These are phyloP conservation scores for Colletotrichum coccodes DNA, from an alignment of 2,329 filamentous ascomycete genomes.

Conservation along the genomic window DNA sequence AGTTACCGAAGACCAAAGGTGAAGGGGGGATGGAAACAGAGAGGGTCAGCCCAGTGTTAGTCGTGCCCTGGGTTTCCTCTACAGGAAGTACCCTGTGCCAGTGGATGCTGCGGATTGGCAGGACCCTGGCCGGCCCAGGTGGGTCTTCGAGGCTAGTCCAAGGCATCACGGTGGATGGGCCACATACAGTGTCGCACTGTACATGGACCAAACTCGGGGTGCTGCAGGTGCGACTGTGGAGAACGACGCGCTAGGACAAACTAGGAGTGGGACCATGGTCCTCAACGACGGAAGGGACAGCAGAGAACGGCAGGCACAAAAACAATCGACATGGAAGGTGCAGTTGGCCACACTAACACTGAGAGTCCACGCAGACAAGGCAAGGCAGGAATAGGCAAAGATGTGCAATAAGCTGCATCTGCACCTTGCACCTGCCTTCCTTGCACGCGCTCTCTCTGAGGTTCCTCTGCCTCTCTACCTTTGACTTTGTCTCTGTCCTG, in stretches of 20 bases:
- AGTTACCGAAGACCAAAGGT: neutral
- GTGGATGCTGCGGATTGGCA: conserved; percentile 21
- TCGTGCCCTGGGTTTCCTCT: neutral
- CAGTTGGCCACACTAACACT: neutral
- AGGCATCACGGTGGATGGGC: neutral
- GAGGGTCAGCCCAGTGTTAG: neutral
- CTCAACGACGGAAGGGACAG: conserved; percentile 8
- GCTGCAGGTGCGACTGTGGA: conserved; percentile 5
- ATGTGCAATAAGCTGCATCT: conserved; percentile 1
- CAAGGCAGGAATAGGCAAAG: conserved; percentile 8
- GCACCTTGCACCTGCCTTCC: neutral
- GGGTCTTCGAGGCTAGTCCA: neutral
- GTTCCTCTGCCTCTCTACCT: neutral
- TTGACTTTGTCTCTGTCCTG: neutral
- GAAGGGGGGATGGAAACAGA: neutral
- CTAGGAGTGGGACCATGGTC: conserved; percentile 6
- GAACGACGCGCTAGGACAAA: neutral
- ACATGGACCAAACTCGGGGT: conserved; percentile 18
- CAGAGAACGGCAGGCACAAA: neutral
- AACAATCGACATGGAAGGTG: neutral
- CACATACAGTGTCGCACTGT: conserved; percentile 3
- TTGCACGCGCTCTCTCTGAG: neutral
- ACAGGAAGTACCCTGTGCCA: conserved; percentile 12
- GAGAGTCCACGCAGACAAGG: neutral
- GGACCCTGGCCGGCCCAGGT: conserved; percentile 17